Evolutionary conservation across 2,329 filamentous ascomycete species (phyloP).

Genomic region (Colletotrichum sansevieriae): DNA sequence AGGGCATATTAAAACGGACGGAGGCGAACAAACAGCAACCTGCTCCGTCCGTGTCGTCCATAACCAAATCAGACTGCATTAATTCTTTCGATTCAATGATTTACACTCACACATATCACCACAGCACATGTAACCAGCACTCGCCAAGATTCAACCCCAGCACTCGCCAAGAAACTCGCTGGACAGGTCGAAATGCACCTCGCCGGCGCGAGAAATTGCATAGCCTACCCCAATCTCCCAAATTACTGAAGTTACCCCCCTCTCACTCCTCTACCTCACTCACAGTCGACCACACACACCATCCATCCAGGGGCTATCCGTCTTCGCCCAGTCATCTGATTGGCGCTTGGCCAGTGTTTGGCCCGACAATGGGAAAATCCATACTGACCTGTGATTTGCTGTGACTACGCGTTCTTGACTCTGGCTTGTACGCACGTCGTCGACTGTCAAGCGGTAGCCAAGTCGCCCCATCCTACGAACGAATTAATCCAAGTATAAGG

Average conservation of each 20-base stretch:
- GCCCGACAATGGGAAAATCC: constrained; percentile 10
- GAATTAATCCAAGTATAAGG: background rate
- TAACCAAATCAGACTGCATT: background rate
- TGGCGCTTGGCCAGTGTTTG: constrained; percentile 36
- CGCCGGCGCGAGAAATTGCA: constrained; percentile 33
- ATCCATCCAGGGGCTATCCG: constrained; percentile 28
- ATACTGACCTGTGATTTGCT: background rate
- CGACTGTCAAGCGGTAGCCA: background rate
- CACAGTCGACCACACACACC: background rate
- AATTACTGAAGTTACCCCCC: constrained; percentile 6
- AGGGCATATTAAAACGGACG: constrained; percentile 11
- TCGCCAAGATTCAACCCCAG: constrained; percentile 8
- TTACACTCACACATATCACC: background rate
- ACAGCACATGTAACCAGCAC: background rate
- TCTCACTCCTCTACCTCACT: constrained; percentile 11
- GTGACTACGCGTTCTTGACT: too few species aligned
- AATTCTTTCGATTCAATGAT: background rate
- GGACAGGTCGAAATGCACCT: constrained; percentile 11
- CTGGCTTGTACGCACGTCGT: background rate
- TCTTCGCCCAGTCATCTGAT: constrained; percentile 27
- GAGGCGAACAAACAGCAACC: constrained; percentile 9
- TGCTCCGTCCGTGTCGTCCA: constrained; percentile 15
- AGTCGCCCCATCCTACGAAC: background rate
- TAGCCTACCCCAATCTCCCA: constrained; percentile 27
- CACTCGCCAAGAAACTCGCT: background rate